Evolutionary conservation across 257 asterid genomes (phyloP), one percentile per base, ranked within the genome.

Genomic region (Schizonepeta tenuifolia): DNA sequence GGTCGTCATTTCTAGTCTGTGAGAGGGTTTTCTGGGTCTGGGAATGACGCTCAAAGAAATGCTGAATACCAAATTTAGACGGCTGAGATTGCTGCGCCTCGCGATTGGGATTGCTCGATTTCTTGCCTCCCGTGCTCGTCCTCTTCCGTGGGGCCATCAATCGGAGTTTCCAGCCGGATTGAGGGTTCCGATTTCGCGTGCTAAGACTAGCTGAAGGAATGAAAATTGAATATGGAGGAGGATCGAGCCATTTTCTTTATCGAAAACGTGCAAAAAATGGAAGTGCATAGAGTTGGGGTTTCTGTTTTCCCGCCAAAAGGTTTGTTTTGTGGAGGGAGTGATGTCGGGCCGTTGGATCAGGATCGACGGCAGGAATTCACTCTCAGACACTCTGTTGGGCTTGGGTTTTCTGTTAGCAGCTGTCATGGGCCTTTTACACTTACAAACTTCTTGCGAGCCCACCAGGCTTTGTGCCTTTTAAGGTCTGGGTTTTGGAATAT

Each of bases 41-140:
- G 11, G 91, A 83, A 75, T 94, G 97, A 70, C 91, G 96, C 55
- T 88, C 93, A 76, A 94, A 94, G 87, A 91, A 91, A 75, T 94
- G 98, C 64, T 91, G 96, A 73, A 94, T 94, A n/a, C 96, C 97
- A 26, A 88, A 93, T 59, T 91, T 91, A 67, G 91, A 68, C 18
- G 91, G 90, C 85, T 94, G 88, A 64, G 97, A 83, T 69, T 83
- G 88, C 80, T 84, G 82, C 55, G 31, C 78, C 73, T 79, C 86
- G 15, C 75, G 79, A 47, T 67, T 82, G 35, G 75, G 86, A 61
- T 74, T 63, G 81, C 63, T 64, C 21, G 89, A 63, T 78, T 91
- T 94, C 96, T 89, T 91, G 56, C 86, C 65, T 53, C 87, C 94
- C 36, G 88, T 63, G 73, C 66, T 83, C 59, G 81, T 49, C 77